Conservation (phyloP, 163 green algal species). For the Chlamydomonas reinhardtii region DNA sequence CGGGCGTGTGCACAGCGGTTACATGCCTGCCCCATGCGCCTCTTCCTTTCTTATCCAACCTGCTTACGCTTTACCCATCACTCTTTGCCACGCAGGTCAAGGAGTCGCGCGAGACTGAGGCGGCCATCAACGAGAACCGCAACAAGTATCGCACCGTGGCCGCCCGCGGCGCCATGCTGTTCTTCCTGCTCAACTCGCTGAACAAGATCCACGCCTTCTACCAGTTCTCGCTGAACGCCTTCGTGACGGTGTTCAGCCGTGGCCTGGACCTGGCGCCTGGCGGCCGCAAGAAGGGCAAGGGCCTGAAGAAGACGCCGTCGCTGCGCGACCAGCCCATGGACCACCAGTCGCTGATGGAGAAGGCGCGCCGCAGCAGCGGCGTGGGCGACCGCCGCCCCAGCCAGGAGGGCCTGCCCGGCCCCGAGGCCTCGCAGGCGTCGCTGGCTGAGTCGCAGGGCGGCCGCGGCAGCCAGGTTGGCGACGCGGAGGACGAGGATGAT, state of each 20-base stretch:
- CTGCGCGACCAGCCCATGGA: slow-evolving; percentile 39
- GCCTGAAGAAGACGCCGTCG: slow-evolving; percentile 19
- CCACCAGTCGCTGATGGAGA: slow-evolving; percentile 56
- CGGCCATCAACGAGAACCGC: slow-evolving; percentile 87
- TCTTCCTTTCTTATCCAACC: too few species aligned
- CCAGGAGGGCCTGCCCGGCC: slow-evolving; percentile 28
- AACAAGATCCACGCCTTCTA: slow-evolving; percentile 95
- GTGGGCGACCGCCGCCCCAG: slow-evolving; percentile 23
- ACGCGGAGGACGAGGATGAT: slow-evolving; percentile 59
- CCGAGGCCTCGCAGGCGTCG: slow-evolving; percentile 39
- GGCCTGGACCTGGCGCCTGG: slow-evolving; percentile 85
- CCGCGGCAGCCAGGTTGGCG: slow-evolving; percentile 37
- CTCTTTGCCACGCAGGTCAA: slow-evolving; percentile 55
- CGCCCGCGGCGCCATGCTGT: slow-evolving; percentile 86
- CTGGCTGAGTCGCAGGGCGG: slow-evolving; percentile 36
- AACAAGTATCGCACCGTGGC: slow-evolving; percentile 89
- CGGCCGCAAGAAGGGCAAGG: slow-evolving; percentile 67
- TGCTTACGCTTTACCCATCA: too few species aligned
- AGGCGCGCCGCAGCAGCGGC: slow-evolving; percentile 54
- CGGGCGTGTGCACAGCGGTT: too few species aligned
- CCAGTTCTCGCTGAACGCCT: slow-evolving; percentile 90
- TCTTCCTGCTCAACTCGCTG: slow-evolving; percentile 93
- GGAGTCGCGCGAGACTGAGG: slow-evolving; percentile 85
- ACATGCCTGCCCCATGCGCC: too few species aligned
- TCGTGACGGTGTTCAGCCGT: slow-evolving; percentile 84